phyloP scores from a whole-genome alignment of 1,284 basidiomycete genomes.

The Irpex sp. region DNA sequence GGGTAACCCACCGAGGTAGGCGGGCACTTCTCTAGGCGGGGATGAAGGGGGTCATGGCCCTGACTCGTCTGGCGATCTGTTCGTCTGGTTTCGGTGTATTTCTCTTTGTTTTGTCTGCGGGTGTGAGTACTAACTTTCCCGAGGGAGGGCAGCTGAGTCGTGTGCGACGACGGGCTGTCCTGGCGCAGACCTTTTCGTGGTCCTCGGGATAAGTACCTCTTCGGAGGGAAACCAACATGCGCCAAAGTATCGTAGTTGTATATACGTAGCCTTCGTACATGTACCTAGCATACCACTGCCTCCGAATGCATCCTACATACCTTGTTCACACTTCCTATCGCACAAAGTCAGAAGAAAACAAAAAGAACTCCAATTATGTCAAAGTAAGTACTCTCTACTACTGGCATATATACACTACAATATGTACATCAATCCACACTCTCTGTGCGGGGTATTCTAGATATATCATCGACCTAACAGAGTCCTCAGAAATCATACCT shows the following conservation, averaged over 20 bases:
- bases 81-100: neutral
- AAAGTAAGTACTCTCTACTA: neutral
- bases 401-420: neutral
- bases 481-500: constrained; percentile 20
- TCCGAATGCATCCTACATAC: neutral
- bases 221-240: constrained; percentile 9
- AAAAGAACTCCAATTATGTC: neutral
- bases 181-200: constrained; percentile 13
- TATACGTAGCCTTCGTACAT: neutral
- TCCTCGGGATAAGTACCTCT: constrained; percentile 10
- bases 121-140: neutral
- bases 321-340: neutral
- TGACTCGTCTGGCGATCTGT: neutral
- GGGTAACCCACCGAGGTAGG: neutral
- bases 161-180: neutral
- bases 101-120: neutral
- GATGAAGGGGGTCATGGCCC: constrained; percentile 2
- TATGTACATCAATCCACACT: neutral
- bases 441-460: neutral
- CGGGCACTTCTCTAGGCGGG: neutral
- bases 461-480: neutral
- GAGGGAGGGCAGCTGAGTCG: constrained; percentile 4
- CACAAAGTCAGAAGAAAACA: neutral
- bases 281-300: neutral
- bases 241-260: neutral